These are phyloP conservation scores for Solanum paucissectum DNA, from an alignment of 257 asterid genomes.

Conservation along the genomic window DNA sequence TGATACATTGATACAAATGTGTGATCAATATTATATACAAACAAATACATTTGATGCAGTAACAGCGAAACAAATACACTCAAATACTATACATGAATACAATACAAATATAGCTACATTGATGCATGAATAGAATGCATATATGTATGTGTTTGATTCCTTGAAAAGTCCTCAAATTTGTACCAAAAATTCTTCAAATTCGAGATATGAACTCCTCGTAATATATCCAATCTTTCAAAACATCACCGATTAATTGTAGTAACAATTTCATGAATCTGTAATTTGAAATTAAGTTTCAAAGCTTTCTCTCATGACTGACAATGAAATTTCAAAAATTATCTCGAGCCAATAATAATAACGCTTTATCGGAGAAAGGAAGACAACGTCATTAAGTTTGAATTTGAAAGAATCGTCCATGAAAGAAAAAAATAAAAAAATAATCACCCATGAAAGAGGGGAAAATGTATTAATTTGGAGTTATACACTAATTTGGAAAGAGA, in stretches of 20 bases:
- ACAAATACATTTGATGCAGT: background rate
- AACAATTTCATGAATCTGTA: no score
- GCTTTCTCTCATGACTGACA: no score
- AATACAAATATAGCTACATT: background rate
- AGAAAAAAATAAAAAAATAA: no score
- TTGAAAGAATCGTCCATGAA: background rate
- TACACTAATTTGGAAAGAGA: no score
- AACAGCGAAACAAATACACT: background rate
- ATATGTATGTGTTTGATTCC: background rate
- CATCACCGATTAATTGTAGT: background rate
- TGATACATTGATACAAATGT: no score
- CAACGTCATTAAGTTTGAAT: background rate
- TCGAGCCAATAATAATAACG: background rate
- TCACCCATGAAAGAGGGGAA: no score
- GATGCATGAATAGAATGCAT: background rate
- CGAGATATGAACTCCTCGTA: background rate
- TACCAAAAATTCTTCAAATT: background rate
- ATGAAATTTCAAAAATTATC: background rate
- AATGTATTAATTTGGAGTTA: no score
- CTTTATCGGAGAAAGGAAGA: background rate
- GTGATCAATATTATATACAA: background rate
- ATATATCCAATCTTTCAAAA: no score
- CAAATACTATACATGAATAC: no score
- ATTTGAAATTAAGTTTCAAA: background rate
- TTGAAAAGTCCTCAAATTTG: background rate